Percentiles rank a stretch among this genome's conserved stretches.
Conservation (phyloP, 1,284 basidiomycete species). For the Sanghuangporus sanghuang region DNA sequence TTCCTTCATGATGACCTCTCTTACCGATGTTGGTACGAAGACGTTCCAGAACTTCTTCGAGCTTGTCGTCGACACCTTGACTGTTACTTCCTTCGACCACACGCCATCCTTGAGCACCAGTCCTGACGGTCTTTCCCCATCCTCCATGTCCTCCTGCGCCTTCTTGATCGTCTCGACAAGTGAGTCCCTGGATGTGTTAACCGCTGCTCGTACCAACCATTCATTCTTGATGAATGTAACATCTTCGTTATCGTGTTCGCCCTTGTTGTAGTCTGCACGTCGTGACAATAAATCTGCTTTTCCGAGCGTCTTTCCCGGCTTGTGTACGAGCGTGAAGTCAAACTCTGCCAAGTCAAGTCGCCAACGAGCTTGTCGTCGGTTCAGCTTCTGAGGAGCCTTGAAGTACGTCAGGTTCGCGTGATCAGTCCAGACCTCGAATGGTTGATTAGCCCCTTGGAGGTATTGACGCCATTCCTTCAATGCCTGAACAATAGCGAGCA, state of each 20-base stretch:
- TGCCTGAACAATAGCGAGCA: conserved; percentile 28
- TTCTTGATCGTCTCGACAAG: no score
- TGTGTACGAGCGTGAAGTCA: not conserved
- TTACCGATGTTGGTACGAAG: no score
- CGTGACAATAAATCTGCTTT: not conserved
- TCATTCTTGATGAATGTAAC: not conserved
- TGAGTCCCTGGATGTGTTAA: no score
- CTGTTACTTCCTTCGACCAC: no score
- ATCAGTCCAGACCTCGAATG: not conserved
- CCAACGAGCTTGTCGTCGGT: conserved; percentile 36
- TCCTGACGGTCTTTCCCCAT: no score
- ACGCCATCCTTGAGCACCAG: no score
- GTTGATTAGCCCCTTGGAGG: not conserved
- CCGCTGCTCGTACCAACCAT: no score
- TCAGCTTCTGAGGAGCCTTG: not conserved
- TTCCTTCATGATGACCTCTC: no score
- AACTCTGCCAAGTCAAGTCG: not conserved
- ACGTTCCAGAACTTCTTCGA: no score
- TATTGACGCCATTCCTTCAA: conserved; percentile 1
- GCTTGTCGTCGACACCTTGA: no score
- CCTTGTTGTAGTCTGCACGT: not conserved
- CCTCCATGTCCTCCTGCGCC: no score
- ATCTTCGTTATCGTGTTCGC: not conserved
- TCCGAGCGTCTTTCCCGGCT: not conserved
- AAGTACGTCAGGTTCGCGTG: not conserved